Evolutionary conservation across 2,329 filamentous ascomycete genomes (phyloP), one percentile per base, ranked within the genome.

Genomic region (Fusarium drepaniforme): DNA sequence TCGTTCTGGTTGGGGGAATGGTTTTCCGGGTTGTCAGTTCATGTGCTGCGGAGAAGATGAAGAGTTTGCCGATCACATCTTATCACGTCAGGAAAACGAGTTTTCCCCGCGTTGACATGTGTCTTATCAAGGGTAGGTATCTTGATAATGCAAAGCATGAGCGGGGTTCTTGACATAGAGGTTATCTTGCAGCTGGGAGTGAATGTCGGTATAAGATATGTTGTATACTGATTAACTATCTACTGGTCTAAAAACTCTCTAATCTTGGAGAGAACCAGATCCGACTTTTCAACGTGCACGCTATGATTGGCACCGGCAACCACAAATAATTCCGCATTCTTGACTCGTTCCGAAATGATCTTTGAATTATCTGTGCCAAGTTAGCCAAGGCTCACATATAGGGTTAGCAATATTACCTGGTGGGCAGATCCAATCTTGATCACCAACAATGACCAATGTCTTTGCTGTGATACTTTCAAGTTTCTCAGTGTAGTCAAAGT

Each of bases 401-500:
- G 21, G 15, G 21, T 2, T 7, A 30, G 11, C 3, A 21, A 63
- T 37, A 8, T 51, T 53, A 72, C 72, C 72, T 66, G 63, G 66
- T 3, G 72, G 72, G 21, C 70, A 75, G 46, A 75, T 75, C 73
- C 73, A 75, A 40, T 75, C 73, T 35, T 74, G 66, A 7, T 75
- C 73, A 8, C 73, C 73, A 16, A 72, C 73, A 11, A 75, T 51
- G 1, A 75, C 64, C 12, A 75, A 63, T 3, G 73, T 75, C 38
- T 67, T 72, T 16, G 71, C 73, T 1, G 35, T 38, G 46, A 75
- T 67, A 2, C 6, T 61, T 3, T 21, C 21, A 6, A 75, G 71
- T 4, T 38, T 62, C 1, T 74, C 53, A 2, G 33, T 49, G 18
- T 74, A 75, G 44, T 75, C 71, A 44, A 75, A 75, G 21, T 75